These are phyloP conservation scores for Tieghemostelium lacteum DNA, from an alignment of 78 protist genomes.

Conservation along the genomic window DNA sequence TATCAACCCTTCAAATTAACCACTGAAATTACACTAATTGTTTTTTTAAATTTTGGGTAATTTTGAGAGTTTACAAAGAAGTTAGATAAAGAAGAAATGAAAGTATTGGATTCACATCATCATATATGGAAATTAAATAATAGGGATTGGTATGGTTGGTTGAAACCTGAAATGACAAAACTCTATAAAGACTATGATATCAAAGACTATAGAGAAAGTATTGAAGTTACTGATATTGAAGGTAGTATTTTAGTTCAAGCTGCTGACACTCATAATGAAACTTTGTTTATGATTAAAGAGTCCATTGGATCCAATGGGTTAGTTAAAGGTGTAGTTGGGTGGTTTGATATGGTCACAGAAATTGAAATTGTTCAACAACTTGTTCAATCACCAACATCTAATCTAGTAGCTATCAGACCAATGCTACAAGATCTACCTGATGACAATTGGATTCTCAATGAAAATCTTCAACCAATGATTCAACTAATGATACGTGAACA, in stretches of 20 bases:
- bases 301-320: background rate
- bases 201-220: background rate
- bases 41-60: too few relatives aligned
- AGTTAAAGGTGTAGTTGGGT: conserved; percentile 32
- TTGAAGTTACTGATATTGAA: background rate
- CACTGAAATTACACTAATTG: too few relatives aligned
- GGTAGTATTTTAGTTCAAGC: conserved; percentile 21
- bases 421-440: conserved; percentile 15
- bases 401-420: conserved; percentile 20
- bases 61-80: too few relatives aligned
- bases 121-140: conserved; percentile 28
- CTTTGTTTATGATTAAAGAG: background rate
- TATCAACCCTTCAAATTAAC: too few relatives aligned
- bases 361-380: background rate
- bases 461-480: background rate
- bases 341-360: conserved; percentile 2
- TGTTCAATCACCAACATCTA: background rate
- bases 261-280: conserved; percentile 11
- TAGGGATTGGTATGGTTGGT: conserved; percentile 31
- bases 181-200: conserved; percentile 10
- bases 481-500: background rate
- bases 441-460: conserved; percentile 21
- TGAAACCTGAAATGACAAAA: background rate
- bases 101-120: conserved; percentile 17
- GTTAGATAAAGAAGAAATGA: background rate